phyloP scores from a whole-genome alignment of 306 rosid species.

The Ceratonia siliqua region DNA sequence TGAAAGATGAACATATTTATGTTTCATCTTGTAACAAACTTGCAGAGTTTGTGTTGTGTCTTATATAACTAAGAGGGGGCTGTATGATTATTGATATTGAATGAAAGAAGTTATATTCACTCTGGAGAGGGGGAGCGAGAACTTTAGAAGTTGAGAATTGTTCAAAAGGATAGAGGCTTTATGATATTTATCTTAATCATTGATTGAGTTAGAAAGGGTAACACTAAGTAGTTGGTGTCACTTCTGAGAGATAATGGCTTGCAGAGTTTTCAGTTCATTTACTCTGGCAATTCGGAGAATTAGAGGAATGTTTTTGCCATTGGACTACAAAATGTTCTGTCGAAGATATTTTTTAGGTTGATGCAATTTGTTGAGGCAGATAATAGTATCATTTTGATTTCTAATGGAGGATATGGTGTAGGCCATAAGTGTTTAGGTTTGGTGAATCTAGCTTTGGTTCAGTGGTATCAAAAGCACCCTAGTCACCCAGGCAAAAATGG shows the following conservation, averaged over 20 bases:
- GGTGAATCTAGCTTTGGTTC: not conserved
- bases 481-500: not conserved
- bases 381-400: not conserved
- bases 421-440: not conserved
- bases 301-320: not conserved
- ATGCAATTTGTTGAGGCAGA: not conserved
- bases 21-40: not conserved
- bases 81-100: not conserved
- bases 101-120: constrained; percentile 1
- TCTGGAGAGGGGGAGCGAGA: not conserved
- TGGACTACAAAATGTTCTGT: not conserved
- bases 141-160: not conserved
- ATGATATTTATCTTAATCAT: not conserved
- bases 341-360: not conserved
- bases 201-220: not conserved
- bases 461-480: not conserved
- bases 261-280: not conserved
- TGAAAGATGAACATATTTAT: not conserved
- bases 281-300: not conserved
- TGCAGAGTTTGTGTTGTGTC: not conserved
- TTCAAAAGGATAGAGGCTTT: not conserved
- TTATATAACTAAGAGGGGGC: not conserved
- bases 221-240: not conserved
- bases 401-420: not conserved
- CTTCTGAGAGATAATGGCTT: not conserved